Evolutionary conservation across 2,329 filamentous ascomycete species (phyloP).

Genomic region (Hymenoscyphus repandus): DNA sequence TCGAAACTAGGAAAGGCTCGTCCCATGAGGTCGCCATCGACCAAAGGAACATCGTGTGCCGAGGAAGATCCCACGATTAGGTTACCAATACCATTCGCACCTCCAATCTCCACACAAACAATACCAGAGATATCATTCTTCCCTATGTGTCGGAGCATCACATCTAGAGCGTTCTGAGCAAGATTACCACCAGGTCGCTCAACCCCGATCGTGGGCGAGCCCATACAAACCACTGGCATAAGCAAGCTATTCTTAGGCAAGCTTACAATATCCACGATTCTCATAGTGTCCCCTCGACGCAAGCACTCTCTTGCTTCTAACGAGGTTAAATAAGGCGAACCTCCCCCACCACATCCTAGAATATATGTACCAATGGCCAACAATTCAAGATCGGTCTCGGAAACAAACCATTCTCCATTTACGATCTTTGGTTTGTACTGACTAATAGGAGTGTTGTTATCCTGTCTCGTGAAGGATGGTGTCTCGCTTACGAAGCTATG

Average conservation of each 20-base stretch:
- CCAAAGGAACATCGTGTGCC: constrained; percentile 33
- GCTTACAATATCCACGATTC: constrained; percentile 37
- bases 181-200: constrained; percentile 39
- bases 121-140: constrained; percentile 30
- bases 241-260: constrained; percentile 40
- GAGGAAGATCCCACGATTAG: constrained; percentile 25
- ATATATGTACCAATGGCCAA: constrained; percentile 43
- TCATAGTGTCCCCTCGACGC: constrained; percentile 35
- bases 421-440: constrained; percentile 38
- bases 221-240: constrained; percentile 40
- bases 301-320: constrained; percentile 38
- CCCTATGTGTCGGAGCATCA: constrained; percentile 32
- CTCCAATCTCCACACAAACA: constrained; percentile 39
- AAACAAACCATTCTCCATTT: constrained; percentile 36
- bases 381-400: constrained; percentile 40
- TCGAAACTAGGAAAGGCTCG: constrained; percentile 41
- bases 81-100: constrained; percentile 34
- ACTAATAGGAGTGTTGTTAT: constrained; percentile 16
- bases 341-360: constrained; percentile 43
- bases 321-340: constrained; percentile 40
- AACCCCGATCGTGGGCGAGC: constrained; percentile 38
- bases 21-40: constrained; percentile 43
- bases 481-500: neutral
- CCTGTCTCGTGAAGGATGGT: constrained; percentile 3
- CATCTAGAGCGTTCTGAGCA: constrained; percentile 34